Evolutionary conservation across 169 alveolate genomes (phyloP), one percentile per base, ranked within the genome.

Genomic region (Cryptosporidium ryanae): DNA sequence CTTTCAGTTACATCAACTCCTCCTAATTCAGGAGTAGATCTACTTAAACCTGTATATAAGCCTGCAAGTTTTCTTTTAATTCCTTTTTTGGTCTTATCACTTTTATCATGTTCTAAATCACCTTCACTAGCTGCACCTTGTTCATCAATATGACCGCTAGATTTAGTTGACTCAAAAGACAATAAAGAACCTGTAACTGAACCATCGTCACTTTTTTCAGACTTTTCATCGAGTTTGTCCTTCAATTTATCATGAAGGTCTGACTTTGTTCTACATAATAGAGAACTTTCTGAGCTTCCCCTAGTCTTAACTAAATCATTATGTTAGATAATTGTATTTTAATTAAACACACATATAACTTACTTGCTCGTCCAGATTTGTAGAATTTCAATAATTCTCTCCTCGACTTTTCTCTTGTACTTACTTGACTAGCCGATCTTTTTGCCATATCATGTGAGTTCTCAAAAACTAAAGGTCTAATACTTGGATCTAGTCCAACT

Each of bases 231-330:
- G 8, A 38, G 2, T 38, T 38, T 38, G 8, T 10, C 8, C 8
- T 38, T 0, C 46, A 38, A 38, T 38, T 38, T 38, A 0, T 38
- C 46, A 10, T 10, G 46, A 38, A 38, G 46, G 27, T 67, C 82
- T 50, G 17, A 18, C 6, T 6, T 21, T 0, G 17, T 67, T 67
- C 64, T 48, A 10, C 52, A 61, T 27, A 6, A 7, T 25, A 31
- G 12, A 21, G 82, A 67, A 15, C 1, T 0, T 50, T 67, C 66
- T n/a, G 82, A 2, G 12, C 5, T 31, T 2, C 82, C 82, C 25
- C 82, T 67, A 27, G 31, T 7, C 21, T 67, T 64, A 44, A 64
- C 82, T 67, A 44, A 48, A 46, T 46, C 18, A 34, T 65, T 46
- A 7, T 18, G 18, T 17, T 7, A 15, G 32, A 43, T 29, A 34